Evolutionary conservation across 2,329 filamentous ascomycete species (phyloP), one percentile per base, ranked within the genome.

Genomic region (Aspergillus fumigatiaffinis): DNA sequence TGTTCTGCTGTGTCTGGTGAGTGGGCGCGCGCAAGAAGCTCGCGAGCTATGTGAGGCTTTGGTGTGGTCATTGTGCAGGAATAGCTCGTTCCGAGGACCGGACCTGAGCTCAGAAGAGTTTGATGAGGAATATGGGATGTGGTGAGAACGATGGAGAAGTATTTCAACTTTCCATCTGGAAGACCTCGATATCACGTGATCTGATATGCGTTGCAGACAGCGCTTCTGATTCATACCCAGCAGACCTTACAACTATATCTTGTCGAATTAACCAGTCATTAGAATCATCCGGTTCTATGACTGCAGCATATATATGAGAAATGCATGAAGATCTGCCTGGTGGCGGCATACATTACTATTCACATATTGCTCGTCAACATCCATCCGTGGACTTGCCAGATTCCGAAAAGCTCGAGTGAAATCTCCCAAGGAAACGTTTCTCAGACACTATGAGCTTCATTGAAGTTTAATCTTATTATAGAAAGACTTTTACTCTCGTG

Each of bases 21-120:
- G 76, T 96, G 91, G 9, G 91, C 91, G 66, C 90, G 87, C 5
- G 82, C 76, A 53, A 97, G 87, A 52, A 97, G 85, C 7, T 81
- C 76, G 62, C 86, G 81, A 0, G 85, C 86, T 9, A 84, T 75
- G 63, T 80, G 71, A 4, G 71, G 50, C 59, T 67, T 69, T 57
- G 68, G 54, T 50, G 63, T 53, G 25, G 66, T 54, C 64, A 69
- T 69, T 50, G 51, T 61, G 38, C 10, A 28, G 25, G 17, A 48
- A 54, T 3, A 2, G 28, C 38, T 46, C 23, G 48, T 17, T 49
- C 52, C 21, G 38, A 21, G 14, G 38, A 46, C 8, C 21, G 10
- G 21, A 46, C 10, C 4, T 8, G 8, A 44, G 21, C 14, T 17
- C 17, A 17, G 14, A 38, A 38, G 3, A 3, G 14, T 41, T 41